Percentiles rank a stretch among this genome's conserved stretches.
phyloP scores from a whole-genome alignment of 257 asterid genomes.

The Ballota nigra region DNA sequence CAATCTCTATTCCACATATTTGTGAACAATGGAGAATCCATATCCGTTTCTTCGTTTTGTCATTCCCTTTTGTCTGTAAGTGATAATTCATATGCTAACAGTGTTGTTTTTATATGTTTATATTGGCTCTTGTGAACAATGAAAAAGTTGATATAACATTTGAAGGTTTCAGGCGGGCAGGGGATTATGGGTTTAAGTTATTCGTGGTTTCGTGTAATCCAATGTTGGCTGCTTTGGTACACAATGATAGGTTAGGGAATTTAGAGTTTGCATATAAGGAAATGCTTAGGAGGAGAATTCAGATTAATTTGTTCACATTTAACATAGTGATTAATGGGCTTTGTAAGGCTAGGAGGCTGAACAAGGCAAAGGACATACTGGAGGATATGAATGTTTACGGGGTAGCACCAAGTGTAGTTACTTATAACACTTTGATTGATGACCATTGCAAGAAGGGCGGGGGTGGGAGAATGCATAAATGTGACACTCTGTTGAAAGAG shows the following conservation, averaged over 20 bases:
- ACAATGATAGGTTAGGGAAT: constrained; percentile 40
- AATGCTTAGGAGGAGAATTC: constrained; percentile 71
- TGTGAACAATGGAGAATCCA: constrained; percentile 33
- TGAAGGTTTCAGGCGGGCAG: constrained; percentile 77
- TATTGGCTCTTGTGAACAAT: constrained; percentile 47
- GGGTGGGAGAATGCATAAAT: constrained; percentile 65
- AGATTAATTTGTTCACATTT: constrained; percentile 45
- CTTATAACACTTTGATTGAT: constrained; percentile 66
- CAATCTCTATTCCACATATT: constrained; percentile 59
- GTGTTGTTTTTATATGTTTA: constrained; percentile 59
- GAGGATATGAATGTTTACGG: constrained; percentile 80
- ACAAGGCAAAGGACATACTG: constrained; percentile 65
- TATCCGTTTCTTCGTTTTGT: constrained; percentile 49
- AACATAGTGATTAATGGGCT: constrained; percentile 71
- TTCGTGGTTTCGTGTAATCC: constrained; percentile 61
- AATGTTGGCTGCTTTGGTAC: constrained; percentile 51
- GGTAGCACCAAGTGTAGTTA: constrained; percentile 57
- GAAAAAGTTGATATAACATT: constrained; percentile 50
- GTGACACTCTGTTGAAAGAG: constrained; percentile 61
- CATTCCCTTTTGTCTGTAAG: constrained; percentile 50
- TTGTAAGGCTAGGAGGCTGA: constrained; percentile 78
- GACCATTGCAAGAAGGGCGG: constrained; percentile 85
- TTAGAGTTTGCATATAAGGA: constrained; percentile 65
- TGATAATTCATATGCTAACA: constrained; percentile 49
- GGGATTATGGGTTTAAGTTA: constrained; percentile 67